A percentile compares a stretch with the other conserved stretches of the same genome.
phyloP scores from a whole-genome alignment of 2,329 filamentous ascomycete species.

The Diaporthe nobilis region DNA sequence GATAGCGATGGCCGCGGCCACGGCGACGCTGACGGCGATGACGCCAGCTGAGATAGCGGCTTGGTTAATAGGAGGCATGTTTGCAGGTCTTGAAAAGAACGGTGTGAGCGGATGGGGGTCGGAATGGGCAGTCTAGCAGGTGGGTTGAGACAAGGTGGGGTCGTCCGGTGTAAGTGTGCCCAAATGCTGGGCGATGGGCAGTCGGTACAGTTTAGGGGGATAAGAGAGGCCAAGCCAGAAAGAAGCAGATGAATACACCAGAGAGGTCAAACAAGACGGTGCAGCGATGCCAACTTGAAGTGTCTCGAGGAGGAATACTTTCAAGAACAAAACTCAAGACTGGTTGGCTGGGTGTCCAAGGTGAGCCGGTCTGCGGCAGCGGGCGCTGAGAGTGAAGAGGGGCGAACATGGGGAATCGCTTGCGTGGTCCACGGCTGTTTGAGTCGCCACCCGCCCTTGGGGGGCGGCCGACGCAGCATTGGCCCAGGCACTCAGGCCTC shows the following conservation, averaged over 20 bases:
- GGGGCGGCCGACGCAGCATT: constrained; percentile 5
- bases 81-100: constrained; percentile 34
- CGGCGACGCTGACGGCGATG: constrained; percentile 69
- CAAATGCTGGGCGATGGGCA: neutral
- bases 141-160: constrained; percentile 29
- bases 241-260: neutral
- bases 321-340: neutral
- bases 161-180: constrained; percentile 38
- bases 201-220: neutral
- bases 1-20: constrained; percentile 71
- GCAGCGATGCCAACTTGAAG: neutral
- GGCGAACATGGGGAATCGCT: constrained; percentile 23
- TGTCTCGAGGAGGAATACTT: constrained; percentile 14
- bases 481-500: constrained; percentile 16
- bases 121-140: constrained; percentile 18
- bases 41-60: constrained; percentile 69
- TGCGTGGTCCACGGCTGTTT: constrained; percentile 20
- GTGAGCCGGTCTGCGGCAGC: constrained; percentile 1
- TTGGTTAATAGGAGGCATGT: constrained; percentile 71
- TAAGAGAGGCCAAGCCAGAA: neutral
- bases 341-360: neutral
- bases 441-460: constrained; percentile 18
- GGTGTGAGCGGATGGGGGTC: constrained; percentile 26
- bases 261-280: neutral
- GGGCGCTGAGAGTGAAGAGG: neutral